Conservation (phyloP, 768 basidiomycete genomes). For the Agaricus sinodeliciosus region DNA sequence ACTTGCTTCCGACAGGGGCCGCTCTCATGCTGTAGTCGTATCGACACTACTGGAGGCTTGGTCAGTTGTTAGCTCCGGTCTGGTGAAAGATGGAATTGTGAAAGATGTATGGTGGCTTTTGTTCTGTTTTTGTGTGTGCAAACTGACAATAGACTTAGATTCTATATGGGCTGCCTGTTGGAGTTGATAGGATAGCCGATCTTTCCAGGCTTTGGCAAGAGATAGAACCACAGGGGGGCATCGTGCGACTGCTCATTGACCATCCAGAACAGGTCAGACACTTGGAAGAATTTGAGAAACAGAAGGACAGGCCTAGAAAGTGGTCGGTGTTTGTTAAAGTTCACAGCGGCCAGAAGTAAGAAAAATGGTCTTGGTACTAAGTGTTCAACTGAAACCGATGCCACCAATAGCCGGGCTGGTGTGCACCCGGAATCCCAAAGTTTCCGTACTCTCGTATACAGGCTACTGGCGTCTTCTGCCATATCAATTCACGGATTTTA, state of each 20-base stretch:
- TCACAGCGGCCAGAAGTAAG: constrained; percentile 73
- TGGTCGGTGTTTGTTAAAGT: constrained; percentile 85
- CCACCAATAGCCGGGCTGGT: constrained; percentile 61
- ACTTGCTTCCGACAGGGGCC: constrained; percentile 45
- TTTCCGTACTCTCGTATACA: constrained; percentile 49
- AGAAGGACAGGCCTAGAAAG: constrained; percentile 28
- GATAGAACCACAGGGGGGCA: constrained; percentile 46
- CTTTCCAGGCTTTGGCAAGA: constrained; percentile 54
- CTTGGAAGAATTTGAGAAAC: constrained; percentile 53
- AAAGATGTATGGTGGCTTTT: constrained; percentile 55
- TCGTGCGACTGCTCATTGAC: constrained; percentile 67
- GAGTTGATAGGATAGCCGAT: constrained; percentile 65
- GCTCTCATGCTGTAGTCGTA: constrained; percentile 59
- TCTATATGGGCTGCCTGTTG: constrained; percentile 73
- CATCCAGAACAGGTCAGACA: constrained; percentile 65
- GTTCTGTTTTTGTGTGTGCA: background rate
- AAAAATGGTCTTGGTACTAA: background rate
- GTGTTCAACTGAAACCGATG: constrained; percentile 12
- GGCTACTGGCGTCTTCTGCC: constrained; percentile 44
- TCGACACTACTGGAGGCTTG: constrained; percentile 85
- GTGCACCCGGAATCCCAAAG: constrained; percentile 42
- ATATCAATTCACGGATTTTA: constrained; percentile 80
- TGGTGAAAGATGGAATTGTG: constrained; percentile 66
- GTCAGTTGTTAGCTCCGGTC: constrained; percentile 58
- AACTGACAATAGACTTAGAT: constrained; percentile 40